These are phyloP conservation scores for Elongisporangium senticosum DNA, from an alignment of 352 stramenopile species.

Conservation along the genomic window DNA sequence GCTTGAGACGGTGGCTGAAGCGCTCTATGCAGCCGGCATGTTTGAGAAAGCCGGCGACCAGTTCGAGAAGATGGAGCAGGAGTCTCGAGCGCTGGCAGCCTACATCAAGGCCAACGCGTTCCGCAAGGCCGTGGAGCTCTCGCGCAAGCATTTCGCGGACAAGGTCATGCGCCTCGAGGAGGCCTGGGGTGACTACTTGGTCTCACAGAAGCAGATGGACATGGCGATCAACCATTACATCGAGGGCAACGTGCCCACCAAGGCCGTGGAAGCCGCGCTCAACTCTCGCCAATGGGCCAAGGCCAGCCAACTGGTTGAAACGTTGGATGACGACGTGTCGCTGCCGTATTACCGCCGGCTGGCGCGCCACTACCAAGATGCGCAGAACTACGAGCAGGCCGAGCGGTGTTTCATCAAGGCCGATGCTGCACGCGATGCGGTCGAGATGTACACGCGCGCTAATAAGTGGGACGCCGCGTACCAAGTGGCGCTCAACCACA, in stretches of 20 bases:
- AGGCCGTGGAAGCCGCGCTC: conserved; percentile 90
- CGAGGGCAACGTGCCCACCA: conserved; percentile 88
- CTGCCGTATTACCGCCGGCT: conserved; percentile 87
- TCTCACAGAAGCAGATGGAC: conserved; percentile 92
- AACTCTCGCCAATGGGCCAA: conserved; percentile 93
- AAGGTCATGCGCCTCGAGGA: conserved; percentile 90
- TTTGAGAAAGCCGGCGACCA: conserved; percentile 92
- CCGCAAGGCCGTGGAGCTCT: conserved; percentile 90
- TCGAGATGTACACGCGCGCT: conserved; percentile 93
- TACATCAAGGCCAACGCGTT: conserved; percentile 93
- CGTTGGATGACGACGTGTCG: conserved; percentile 86
- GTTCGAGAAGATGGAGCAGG: conserved; percentile 92
- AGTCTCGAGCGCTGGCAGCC: conserved; percentile 82
- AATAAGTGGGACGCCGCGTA: conserved; percentile 93
- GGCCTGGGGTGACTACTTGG: conserved; percentile 91
- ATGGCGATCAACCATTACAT: conserved; percentile 97
- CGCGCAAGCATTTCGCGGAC: conserved; percentile 86
- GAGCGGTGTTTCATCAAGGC: conserved; percentile 93
- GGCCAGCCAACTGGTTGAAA: conserved; percentile 89
- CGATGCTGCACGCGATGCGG: conserved; percentile 80
- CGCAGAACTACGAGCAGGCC: conserved; percentile 77
- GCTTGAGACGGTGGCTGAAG: conserved; percentile 89
- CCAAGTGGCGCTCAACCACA: conserved; percentile 88
- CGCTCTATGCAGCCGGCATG: conserved; percentile 86
- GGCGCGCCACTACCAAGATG: conserved; percentile 88